Evolutionary conservation across 352 stramenopile species (phyloP), one percentile per base, ranked within the genome.

Genomic region (Phytophthora citrophthora): DNA sequence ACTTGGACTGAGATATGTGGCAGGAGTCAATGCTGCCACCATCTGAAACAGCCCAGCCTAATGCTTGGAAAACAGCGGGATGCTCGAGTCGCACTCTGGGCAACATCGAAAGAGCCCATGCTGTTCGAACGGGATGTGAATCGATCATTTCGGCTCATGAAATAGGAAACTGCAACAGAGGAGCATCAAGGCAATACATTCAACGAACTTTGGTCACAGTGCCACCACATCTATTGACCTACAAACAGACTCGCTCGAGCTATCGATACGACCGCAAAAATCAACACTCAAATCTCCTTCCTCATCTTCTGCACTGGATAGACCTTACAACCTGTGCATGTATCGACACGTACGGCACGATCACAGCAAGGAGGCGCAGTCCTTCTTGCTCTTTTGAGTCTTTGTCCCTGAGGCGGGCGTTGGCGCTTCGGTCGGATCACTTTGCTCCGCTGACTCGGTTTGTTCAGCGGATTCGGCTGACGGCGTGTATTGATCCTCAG

Each of bases 211-310:
- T 15, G 18, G 29, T 15, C 5, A 27, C 24, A 1, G 31, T 8
- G 44, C 13, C 20, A 62, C 34, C 49, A 70, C 62, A 70, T 70
- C 56, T 70, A 66, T 70, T 70, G 56, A 67, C 62, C 55, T 56
- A 67, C 55, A 65, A 39, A 57, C 20, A 47, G 23, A 59, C 46
- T 54, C 6, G 13, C n/a, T 43, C 39, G 12, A 38, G n/a, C 7
- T 18, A 36, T 47, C 59, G n/a, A 41, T 39, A 58, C 45, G 38
- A 59, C 23, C 46, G 36, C 54, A 69, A 54, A 49, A 54, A 59
- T 13, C 40, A 43, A 53, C 5, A 68, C 46, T 8, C 61, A 66
- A 59, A 70, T 65, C 61, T 51, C 29, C 39, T 50, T 66, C 43
- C 38, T 65, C 62, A 56, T 66, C 50, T 63, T 48, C 40, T 41